These are phyloP conservation scores for Hymenoscyphus albidus DNA, from an alignment of 2,329 filamentous ascomycete genomes.

Conservation along the genomic window DNA sequence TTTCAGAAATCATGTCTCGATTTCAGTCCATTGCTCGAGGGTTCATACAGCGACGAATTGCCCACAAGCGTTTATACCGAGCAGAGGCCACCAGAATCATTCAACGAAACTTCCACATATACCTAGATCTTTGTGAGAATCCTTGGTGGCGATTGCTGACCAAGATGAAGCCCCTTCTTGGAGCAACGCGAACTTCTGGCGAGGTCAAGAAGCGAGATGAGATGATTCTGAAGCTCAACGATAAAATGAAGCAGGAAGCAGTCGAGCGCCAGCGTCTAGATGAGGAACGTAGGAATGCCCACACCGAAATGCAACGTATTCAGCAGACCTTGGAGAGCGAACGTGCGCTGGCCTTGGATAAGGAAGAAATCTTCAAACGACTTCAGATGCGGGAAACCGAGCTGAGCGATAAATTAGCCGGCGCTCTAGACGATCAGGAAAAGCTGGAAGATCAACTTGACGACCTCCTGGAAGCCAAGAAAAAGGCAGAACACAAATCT, in stretches of 20 bases:
- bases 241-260: conserved; percentile 74
- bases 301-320: conserved; percentile 81
- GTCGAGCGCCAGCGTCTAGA: conserved; percentile 75
- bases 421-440: conserved; percentile 90
- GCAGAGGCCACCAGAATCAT: conserved; percentile 94
- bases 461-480: conserved; percentile 81
- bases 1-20: conserved; percentile 86
- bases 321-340: conserved; percentile 96
- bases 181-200: conserved; percentile 83
- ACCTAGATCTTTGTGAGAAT: conserved; percentile 82
- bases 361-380: conserved; percentile 98
- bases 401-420: conserved; percentile 86
- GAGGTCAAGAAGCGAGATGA: conserved; percentile 96
- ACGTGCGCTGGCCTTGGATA: conserved; percentile 89
- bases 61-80: conserved; percentile 89
- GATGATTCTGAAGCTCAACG: conserved; percentile 82
- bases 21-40: conserved; percentile 93
- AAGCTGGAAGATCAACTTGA: conserved; percentile 91
- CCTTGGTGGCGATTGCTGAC: conserved; percentile 97
- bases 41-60: conserved; percentile 81
- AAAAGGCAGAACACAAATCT: conserved; percentile 79
- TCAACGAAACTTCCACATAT: conserved; percentile 88
- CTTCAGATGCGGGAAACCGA: conserved; percentile 88
- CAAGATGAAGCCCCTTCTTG: conserved; percentile 91
- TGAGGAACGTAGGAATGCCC: conserved; percentile 83